Evolutionary conservation across 768 basidiomycete genomes (phyloP), one percentile per base, ranked within the genome.

Genomic region (Pleurotus eryngii): DNA sequence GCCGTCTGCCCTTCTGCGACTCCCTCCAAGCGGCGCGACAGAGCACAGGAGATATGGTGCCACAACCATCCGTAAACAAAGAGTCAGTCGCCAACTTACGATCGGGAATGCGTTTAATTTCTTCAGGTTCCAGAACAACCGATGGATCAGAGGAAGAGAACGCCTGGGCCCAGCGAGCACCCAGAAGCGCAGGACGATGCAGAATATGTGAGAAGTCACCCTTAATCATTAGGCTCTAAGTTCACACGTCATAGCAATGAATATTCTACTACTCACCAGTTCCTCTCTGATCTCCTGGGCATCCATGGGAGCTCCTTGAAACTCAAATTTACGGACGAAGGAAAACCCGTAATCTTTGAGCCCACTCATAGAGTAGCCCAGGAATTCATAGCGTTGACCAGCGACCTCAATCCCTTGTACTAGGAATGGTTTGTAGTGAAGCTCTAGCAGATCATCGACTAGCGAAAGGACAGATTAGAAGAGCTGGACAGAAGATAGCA

Each of bases 321-420:
- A 56, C 42, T 54, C 14, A 55, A 83, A 83, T 0, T 75, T 73
- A 6, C 72, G 70, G 20, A 81, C 76, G 57, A 83, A 83, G 67
- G 74, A 76, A 48, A 81, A 70, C 0, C 77, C 76, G 51, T 82
- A 78, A 43, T 79, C 72, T 58, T 74, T 74, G 54, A 82, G 66
- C 3, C 81, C 81, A 49, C 78, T 80, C 73, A 78, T 80, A 2
- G 80, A 81, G 57, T 82, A 82, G 3, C 77, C 82, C 22, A 83
- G 63, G 63, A 82, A 74, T 2, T 78, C 58, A 60, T 74, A 82
- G 0, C 59, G 58, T 27, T 81, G 70, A 6, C 81, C 81, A 2
- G 74, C 81, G 9, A 82, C 66, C 3, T 15, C 17, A 8, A 73
- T 64, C 0, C 79, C 79, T 0, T 61, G 42, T 26, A 70, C 61